Evolutionary conservation across 345 rosid genomes (phyloP).

Genomic region (Corymbia maculata): DNA sequence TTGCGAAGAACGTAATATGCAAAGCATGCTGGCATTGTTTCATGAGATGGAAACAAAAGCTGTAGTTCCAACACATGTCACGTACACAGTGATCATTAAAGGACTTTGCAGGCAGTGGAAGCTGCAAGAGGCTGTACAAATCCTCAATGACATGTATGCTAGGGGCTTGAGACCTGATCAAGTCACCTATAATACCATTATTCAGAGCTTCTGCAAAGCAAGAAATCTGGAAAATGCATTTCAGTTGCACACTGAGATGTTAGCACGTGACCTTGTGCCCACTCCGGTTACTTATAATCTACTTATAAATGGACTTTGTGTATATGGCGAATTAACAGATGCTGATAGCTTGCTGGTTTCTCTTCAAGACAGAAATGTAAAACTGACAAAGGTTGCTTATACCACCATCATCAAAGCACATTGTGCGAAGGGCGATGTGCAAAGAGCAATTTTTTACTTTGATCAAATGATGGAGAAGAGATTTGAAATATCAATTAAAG

Average conservation of each 20-base stretch:
- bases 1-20: slow-evolving; percentile 34
- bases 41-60: slow-evolving; percentile 38
- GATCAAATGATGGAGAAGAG: slow-evolving; percentile 47
- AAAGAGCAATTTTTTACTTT: slow-evolving; percentile 26
- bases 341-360: slow-evolving; percentile 40
- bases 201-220: slow-evolving; percentile 35
- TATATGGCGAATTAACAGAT: slow-evolving; percentile 20
- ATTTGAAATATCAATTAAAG: slow-evolving; percentile 45
- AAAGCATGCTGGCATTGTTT: slow-evolving; percentile 24
- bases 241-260: slow-evolving; percentile 31
- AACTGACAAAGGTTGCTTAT: slow-evolving; percentile 44
- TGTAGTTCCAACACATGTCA: slow-evolving; percentile 37
- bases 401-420: slow-evolving; percentile 65
- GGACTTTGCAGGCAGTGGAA: slow-evolving; percentile 44
- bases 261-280: slow-evolving; percentile 32
- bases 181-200: slow-evolving; percentile 49
- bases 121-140: slow-evolving; percentile 26
- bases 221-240: slow-evolving; percentile 30
- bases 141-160: slow-evolving; percentile 38
- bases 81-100: slow-evolving; percentile 57
- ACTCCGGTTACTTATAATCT: slow-evolving; percentile 44
- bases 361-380: slow-evolving; percentile 24
- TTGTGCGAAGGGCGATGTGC: slow-evolving; percentile 58
- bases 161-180: slow-evolving; percentile 50
- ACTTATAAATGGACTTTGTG: slow-evolving; percentile 55